Conservation (phyloP, 1,139 yeast species). For the Suhomyces coccinellae region DNA sequence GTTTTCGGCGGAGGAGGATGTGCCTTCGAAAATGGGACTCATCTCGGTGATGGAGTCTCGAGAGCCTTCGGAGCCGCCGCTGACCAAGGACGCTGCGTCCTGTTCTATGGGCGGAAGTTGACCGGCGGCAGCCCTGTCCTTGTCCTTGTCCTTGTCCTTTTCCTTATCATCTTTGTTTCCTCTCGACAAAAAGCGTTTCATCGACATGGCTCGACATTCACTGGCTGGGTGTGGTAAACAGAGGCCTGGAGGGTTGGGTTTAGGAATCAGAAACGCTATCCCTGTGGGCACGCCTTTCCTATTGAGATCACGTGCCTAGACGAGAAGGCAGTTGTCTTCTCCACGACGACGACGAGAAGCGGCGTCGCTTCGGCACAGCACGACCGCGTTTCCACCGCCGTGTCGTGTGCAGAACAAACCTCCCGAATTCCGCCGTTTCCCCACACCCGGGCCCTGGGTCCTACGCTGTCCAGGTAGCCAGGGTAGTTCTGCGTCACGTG, state of each 20-base stretch:
- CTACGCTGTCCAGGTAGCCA: too few species aligned
- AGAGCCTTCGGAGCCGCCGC: conserved; percentile 34
- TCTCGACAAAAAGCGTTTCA: conserved; percentile 14
- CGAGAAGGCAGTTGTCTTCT: neutral
- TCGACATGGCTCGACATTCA: conserved; percentile 8
- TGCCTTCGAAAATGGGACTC: conserved; percentile 25
- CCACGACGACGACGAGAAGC: too few species aligned
- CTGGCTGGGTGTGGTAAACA: neutral
- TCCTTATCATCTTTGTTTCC: conserved; percentile 10
- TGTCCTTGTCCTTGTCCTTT: conserved; percentile 4
- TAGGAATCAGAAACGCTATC: too few species aligned
- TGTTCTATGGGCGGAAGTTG: neutral
- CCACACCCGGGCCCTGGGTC: too few species aligned
- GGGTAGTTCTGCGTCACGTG: neutral
- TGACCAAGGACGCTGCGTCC: conserved; percentile 19
- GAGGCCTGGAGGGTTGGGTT: neutral
- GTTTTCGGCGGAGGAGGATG: neutral
- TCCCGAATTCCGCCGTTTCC: too few species aligned
- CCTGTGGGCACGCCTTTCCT: too few species aligned
- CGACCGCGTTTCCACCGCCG: too few species aligned
- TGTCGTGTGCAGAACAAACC: too few species aligned
- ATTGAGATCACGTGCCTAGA: neutral
- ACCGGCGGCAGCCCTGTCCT: neutral
- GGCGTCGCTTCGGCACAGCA: too few species aligned
- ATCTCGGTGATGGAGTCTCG: conserved; percentile 36